Evolutionary conservation across 2,329 filamentous ascomycete species (phyloP), one percentile per base, ranked within the genome.

Genomic region (Coniochaeta sp.): DNA sequence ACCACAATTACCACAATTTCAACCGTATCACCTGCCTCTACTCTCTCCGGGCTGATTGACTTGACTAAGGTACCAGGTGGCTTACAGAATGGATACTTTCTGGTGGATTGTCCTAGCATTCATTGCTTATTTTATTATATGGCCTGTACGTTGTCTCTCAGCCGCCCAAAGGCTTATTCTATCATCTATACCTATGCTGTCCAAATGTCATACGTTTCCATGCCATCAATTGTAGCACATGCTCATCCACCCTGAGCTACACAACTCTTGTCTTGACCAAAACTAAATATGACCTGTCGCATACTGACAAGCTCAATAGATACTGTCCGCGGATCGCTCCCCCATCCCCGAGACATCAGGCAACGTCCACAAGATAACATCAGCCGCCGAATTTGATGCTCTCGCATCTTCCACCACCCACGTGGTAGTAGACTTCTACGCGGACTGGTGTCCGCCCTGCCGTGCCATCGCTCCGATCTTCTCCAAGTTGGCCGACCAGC

Each of bases 371-470:
- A 72, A 77, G 65, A 74, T 83, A 69, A 72, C 68, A 61, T 70
- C 74, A 57, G 72, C 74, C 64, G 67, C 73, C 58, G 75, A 83
- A 65, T 82, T 85, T 67, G 70, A 81, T 62, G 66, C 72, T 44
- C 80, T 85, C 64, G 68, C 84, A 66, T 65, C 71, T 17, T 71
- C 70, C 11, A 81, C 75, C 56, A 78, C 75, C 57, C 81, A 79
- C 72, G 80, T 85, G 64, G 76, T 79, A 62, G 72, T 82, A 63
- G 82, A 86, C 70, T 84, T 85, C 73, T 80, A 76, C 73, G 83
- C 83, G 61, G 74, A 79, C 67, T 86, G 84, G 84, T 86, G 83
- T 72, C 78, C 77, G 50, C 84, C 83, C 34, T 86, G 84, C 80
- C 83, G 82, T 72, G 74, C 75, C 66, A 85, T 86, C 68, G 79